These are phyloP conservation scores for Teratosphaeria gauchensis DNA, from an alignment of 2,329 filamentous ascomycete genomes.

Conservation along the genomic window DNA sequence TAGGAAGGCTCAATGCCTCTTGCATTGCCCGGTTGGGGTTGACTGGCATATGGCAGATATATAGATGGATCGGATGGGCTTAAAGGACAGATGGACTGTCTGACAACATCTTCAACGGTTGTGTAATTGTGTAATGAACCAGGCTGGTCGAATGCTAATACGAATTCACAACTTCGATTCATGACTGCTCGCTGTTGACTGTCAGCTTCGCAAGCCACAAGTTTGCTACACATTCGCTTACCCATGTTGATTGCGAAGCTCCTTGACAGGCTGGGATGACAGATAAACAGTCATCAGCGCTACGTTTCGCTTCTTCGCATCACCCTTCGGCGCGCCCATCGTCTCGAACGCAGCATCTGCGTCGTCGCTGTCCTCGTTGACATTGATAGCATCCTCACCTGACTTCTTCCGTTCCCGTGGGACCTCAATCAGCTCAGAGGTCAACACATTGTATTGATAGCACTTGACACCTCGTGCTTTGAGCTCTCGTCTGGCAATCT, in stretches of 20 bases:
- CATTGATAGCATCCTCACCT: background rate
- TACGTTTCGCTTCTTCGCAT: constrained; percentile 39
- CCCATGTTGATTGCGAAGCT: constrained; percentile 43
- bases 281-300: constrained; percentile 54
- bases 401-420: constrained; percentile 9
- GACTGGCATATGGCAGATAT: background rate
- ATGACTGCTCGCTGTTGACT: background rate
- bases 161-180: background rate
- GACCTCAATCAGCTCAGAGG: constrained; percentile 16
- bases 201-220: background rate
- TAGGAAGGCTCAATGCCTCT: background rate
- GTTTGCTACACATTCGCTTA: constrained; percentile 6
- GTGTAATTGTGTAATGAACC: background rate
- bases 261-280: constrained; percentile 44
- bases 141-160: background rate
- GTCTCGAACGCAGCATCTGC: constrained; percentile 21
- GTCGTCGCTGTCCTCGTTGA: constrained; percentile 11
- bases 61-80: background rate
- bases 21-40: background rate
- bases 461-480: constrained; percentile 36
- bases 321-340: constrained; percentile 28
- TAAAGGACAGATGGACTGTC: background rate
- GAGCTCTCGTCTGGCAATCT: constrained; percentile 43
- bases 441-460: constrained; percentile 29
- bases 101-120: background rate